These are phyloP conservation scores for Leccinum ponderosum DNA, from an alignment of 1,284 basidiomycete species.

Conservation along the genomic window DNA sequence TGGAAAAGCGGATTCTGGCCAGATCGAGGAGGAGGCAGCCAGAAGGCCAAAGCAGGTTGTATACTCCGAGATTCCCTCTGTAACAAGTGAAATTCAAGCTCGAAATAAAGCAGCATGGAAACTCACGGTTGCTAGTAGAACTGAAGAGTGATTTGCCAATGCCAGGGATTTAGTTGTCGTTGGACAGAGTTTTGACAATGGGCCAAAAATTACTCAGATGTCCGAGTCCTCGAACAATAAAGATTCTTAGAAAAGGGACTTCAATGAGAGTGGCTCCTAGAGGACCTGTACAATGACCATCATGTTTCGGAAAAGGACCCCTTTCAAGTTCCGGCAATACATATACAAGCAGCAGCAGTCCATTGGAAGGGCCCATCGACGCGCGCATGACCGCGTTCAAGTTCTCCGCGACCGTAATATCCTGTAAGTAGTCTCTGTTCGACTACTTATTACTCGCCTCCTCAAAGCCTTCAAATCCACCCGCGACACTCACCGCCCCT, in stretches of 20 bases:
- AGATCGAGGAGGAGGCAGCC: neutral
- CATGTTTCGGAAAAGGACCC: no score
- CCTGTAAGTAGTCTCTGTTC: neutral
- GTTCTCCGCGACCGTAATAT: conserved; percentile 72
- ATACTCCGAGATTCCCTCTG: neutral
- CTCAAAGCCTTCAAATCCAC: conserved; percentile 71
- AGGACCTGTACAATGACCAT: no score
- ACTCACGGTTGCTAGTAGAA: neutral
- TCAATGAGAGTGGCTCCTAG: no score
- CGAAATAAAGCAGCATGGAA: neutral
- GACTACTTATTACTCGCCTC: conserved; percentile 48
- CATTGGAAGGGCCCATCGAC: no score
- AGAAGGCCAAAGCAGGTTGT: neutral
- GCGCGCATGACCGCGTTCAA: no score
- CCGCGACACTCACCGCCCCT: conserved; percentile 41
- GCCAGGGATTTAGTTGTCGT: neutral
- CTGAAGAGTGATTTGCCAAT: neutral
- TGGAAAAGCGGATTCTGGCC: neutral
- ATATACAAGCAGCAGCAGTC: no score
- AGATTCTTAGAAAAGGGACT: no score
- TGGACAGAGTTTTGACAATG: no score
- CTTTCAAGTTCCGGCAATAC: no score
- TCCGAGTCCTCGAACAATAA: no score
- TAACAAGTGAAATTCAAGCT: neutral
- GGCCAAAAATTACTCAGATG: no score